Conservation (phyloP, 1,284 basidiomycete genomes). For the Mycena citricolor region DNA sequence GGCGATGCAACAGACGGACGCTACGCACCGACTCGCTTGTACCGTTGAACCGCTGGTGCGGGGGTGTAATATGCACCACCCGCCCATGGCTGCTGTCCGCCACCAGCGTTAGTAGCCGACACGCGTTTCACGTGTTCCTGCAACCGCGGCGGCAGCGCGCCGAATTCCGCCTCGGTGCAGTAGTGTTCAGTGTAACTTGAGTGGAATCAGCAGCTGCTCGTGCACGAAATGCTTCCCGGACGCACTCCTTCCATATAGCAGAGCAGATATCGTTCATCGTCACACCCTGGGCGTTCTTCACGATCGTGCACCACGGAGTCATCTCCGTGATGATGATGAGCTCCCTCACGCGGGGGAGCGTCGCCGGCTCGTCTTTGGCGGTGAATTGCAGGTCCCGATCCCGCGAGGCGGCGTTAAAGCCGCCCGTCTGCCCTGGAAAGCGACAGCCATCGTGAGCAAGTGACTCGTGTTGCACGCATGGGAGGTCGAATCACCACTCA, state of each 20-base stretch:
- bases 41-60: constrained; percentile 42
- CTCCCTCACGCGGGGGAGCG: constrained; percentile 72
- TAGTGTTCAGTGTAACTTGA: constrained; percentile 64
- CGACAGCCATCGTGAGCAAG: not conserved
- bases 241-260: constrained; percentile 70
- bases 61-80: constrained; percentile 51
- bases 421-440: constrained; percentile 51
- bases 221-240: constrained; percentile 16
- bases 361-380: constrained; percentile 74
- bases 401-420: constrained; percentile 56
- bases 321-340: constrained; percentile 70
- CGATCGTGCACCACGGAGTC: constrained; percentile 78
- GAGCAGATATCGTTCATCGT: constrained; percentile 70
- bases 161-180: constrained; percentile 67
- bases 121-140: constrained; percentile 70
- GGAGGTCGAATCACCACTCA: constrained; percentile 47
- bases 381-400: constrained; percentile 64
- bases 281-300: constrained; percentile 71
- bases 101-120: constrained; percentile 23
- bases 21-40: constrained; percentile 58
- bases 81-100: constrained; percentile 24
- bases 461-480: not conserved
- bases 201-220: constrained; percentile 7
- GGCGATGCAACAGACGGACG: not conserved
- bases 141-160: constrained; percentile 53